Percentiles rank a stretch among this genome's conserved stretches.
phyloP scores from a whole-genome alignment of 2,329 filamentous ascomycete genomes.

The Cladophialophora immunda region DNA sequence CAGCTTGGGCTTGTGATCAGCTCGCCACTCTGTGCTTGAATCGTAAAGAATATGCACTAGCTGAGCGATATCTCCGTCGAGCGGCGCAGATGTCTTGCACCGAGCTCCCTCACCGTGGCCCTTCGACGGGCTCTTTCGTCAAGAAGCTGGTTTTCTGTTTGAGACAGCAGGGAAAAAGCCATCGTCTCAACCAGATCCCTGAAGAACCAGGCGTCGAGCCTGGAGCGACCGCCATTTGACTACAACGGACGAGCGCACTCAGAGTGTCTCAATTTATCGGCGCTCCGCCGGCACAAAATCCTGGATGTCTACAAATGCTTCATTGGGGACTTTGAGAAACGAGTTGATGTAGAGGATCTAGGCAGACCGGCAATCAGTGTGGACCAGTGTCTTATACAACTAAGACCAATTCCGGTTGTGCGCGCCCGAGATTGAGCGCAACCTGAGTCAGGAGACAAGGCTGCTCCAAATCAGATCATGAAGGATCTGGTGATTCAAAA shows the following conservation, averaged over 20 bases:
- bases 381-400: constrained; percentile 13
- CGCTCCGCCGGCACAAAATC: neutral
- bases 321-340: neutral
- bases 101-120: constrained; percentile 27
- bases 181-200: neutral
- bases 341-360: neutral
- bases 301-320: neutral
- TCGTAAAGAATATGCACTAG: constrained; percentile 25
- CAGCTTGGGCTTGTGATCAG: constrained; percentile 33
- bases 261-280: neutral
- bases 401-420: neutral
- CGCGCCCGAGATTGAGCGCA: neutral
- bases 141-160: constrained; percentile 23
- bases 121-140: constrained; percentile 27
- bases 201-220: neutral
- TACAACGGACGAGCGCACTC: neutral
- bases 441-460: constrained; percentile 15
- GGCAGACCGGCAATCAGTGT: neutral
- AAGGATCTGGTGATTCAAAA: neutral
- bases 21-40: constrained; percentile 26
- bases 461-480: neutral
- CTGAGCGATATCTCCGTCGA: constrained; percentile 30
- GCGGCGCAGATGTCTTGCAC: constrained; percentile 23
- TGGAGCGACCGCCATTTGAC: neutral
- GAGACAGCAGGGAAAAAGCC: constrained; percentile 27